phyloP scores from a whole-genome alignment of 75 land plant species.

The Isoetes taiwanensis region DNA sequence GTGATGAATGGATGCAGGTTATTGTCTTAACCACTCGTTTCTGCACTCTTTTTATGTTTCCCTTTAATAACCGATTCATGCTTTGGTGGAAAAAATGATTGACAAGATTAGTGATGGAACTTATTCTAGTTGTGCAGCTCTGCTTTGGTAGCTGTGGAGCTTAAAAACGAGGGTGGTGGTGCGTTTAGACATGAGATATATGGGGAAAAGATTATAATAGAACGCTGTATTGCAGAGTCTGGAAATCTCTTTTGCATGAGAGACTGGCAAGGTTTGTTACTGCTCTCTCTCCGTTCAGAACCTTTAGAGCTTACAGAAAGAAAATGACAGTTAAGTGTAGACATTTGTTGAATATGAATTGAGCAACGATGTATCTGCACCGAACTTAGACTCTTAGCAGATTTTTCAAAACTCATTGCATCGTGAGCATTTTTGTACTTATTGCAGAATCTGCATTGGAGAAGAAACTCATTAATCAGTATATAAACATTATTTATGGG shows the following conservation, averaged over 20 bases:
- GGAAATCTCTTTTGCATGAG: background rate
- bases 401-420: too few species aligned
- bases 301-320: background rate
- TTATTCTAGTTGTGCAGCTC: background rate
- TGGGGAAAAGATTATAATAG: background rate
- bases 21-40: background rate
- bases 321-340: too few species aligned
- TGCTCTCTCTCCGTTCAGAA: background rate
- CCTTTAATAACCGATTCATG: background rate
- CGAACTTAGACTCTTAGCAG: background rate
- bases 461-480: too few species aligned
- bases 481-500: too few species aligned
- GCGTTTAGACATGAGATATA: background rate
- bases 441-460: too few species aligned
- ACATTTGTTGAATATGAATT: background rate
- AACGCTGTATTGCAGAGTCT: background rate
- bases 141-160: background rate
- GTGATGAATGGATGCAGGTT: conserved; percentile 1
- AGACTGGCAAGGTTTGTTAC: background rate
- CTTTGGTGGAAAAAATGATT: background rate
- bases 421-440: too few species aligned
- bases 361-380: too few species aligned
- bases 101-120: too few species aligned
- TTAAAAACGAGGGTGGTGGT: background rate
- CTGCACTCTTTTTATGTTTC: background rate